Conservation (phyloP, 2,329 filamentous ascomycete genomes). For the Fusarium setosum region DNA sequence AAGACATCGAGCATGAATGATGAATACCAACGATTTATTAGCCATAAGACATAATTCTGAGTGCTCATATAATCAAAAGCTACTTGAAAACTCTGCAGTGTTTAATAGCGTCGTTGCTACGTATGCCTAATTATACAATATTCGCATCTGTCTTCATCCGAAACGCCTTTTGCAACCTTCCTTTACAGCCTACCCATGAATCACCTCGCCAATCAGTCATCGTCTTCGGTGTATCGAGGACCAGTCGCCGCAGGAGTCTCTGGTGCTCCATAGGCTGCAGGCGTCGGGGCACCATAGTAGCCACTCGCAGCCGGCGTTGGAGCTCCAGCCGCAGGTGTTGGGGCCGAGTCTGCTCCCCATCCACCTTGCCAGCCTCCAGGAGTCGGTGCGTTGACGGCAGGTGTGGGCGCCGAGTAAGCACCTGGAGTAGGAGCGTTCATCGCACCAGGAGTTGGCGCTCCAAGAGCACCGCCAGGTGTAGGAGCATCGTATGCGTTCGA, state of each 20-base stretch:
- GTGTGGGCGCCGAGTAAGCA: slow-evolving; percentile 73
- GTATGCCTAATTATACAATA: slow-evolving; percentile 34
- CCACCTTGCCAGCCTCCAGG: slow-evolving; percentile 72
- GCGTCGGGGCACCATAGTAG: slow-evolving; percentile 73
- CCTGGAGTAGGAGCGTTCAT: slow-evolving; percentile 79
- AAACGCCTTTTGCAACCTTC: slow-evolving; percentile 33
- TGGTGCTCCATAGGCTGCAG: slow-evolving; percentile 67
- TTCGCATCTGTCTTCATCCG: slow-evolving; percentile 16
- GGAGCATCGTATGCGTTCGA: slow-evolving; percentile 74
- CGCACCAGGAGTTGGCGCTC: slow-evolving; percentile 71
- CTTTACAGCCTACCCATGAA: neutral
- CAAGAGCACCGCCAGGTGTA: slow-evolving; percentile 70
- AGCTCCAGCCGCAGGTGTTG: slow-evolving; percentile 73
- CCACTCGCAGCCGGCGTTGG: slow-evolving; percentile 75
- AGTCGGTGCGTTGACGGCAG: slow-evolving; percentile 74
- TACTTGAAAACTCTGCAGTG: neutral
- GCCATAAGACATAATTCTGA: neutral
- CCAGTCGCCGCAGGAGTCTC: slow-evolving; percentile 72
- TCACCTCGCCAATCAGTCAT: slow-evolving; percentile 49
- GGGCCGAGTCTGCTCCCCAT: slow-evolving; percentile 72
- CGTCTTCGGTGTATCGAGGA: slow-evolving; percentile 65
- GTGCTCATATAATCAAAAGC: neutral
- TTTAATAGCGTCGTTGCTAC: neutral
- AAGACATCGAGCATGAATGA: neutral
- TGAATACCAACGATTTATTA: neutral